phyloP scores from a whole-genome alignment of 1,284 basidiomycete species.

The Pseudozyma flocculosa region DNA sequence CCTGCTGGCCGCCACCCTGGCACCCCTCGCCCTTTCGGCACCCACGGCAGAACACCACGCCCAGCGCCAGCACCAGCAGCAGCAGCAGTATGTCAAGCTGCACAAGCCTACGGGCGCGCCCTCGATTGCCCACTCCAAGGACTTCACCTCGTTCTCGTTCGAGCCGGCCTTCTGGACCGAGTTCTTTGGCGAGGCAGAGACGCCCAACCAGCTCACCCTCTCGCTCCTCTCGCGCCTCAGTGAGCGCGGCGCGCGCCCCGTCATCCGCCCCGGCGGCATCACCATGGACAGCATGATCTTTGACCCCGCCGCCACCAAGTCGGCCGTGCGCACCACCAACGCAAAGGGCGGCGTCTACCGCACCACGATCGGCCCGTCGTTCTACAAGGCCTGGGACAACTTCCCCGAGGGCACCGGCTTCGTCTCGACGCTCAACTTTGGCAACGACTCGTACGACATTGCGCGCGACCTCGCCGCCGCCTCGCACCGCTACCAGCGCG shows the following conservation, averaged over 20 bases:
- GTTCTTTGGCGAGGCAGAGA: slow-evolving; percentile 3
- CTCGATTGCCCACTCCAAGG: slow-evolving; percentile 2
- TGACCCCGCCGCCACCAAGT: neutral
- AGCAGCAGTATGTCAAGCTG: too few relatives aligned
- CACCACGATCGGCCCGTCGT: slow-evolving; percentile 5
- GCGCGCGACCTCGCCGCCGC: slow-evolving; percentile 4
- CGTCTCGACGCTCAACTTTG: slow-evolving; percentile 11
- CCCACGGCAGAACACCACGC: too few relatives aligned
- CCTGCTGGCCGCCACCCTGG: too few relatives aligned
- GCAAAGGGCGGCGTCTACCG: slow-evolving; percentile 3
- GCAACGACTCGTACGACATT: slow-evolving; percentile 4
- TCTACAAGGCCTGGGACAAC: slow-evolving; percentile 7
- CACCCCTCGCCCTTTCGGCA: too few relatives aligned
- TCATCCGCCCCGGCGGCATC: slow-evolving; percentile 6
- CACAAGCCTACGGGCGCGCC: neutral
- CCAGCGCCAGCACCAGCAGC: too few relatives aligned
- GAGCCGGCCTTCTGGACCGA: slow-evolving; percentile 9
- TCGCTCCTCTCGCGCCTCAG: slow-evolving; percentile 7
- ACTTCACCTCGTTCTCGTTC: slow-evolving; percentile 3
- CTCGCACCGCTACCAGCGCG: slow-evolving; percentile 2
- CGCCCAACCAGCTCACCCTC: slow-evolving; percentile 4
- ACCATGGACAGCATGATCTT: slow-evolving; percentile 7
- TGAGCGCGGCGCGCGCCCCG: slow-evolving; percentile 5
- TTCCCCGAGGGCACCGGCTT: slow-evolving; percentile 4
- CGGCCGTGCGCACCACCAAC: slow-evolving; percentile 1